Base-by-base conservation (phyloP, 2,329 filamentous ascomycete genomes). In the Talaromyces sp. region DNA sequence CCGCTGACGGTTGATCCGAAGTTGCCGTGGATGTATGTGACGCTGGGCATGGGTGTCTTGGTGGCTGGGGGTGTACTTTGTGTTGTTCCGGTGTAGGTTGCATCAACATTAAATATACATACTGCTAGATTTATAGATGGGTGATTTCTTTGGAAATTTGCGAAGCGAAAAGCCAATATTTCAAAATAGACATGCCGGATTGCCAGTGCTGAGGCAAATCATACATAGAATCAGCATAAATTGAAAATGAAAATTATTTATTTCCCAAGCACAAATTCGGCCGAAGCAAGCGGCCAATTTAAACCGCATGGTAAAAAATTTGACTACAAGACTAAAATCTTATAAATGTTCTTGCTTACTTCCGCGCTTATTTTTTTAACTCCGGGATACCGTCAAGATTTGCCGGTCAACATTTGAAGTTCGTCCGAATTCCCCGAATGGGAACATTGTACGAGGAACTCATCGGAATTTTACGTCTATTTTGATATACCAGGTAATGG, bases 1-100 rank as follows among this genome's bases (percentile, higher is more conserved):
- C 53, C 53, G 32, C 32, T 55, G 0, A 49, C 55, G 26, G 38
- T 56, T 10, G 55, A 49, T 46, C 38, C 55, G n/a, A 31, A 56
- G 10, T 46, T 56, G 38, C 55, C 55, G 10, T 56, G 53, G 53
- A 41, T 55, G 55, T 56, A 56, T 56, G 17, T 49, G 32, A 49
- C 38, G 10, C 26, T 56, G 6, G 35, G 35, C 1, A 24, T 56
- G 32, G 55, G 35, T 2, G 38, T 29, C 21, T 19, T 56, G 38
- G 10, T 56, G 4, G 32, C 38, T 17, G 38, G 55, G 4, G 38
- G 9, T 8, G 26, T 43, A 10, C 26, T 56, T 7, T 46, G 43
- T 24, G 19, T 60, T 32, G 49, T 54, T 13, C 65, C 64, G 41
- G 53, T 21, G 7, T 46, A 46, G 41, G 3, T 11, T 11, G n/a